These are phyloP conservation scores for Rhinocladiella mackenziei DNA, from an alignment of 2,329 filamentous ascomycete species.

Conservation along the genomic window DNA sequence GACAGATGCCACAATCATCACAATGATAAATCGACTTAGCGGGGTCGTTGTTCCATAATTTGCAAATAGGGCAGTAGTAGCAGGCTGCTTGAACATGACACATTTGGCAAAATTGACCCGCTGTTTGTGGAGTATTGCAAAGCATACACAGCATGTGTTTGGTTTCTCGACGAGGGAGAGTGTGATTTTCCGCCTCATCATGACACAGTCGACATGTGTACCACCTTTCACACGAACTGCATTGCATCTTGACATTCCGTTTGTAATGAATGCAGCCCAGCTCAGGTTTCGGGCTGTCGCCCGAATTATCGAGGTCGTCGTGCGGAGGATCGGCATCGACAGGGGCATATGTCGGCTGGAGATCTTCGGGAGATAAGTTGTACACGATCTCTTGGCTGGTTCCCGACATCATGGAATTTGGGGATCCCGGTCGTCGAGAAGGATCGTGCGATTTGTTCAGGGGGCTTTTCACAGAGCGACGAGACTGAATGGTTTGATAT, in stretches of 20 bases:
- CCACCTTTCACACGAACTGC: constrained; percentile 83
- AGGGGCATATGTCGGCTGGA: constrained; percentile 64
- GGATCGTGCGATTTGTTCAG: constrained; percentile 23
- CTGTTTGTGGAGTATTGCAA: constrained; percentile 78
- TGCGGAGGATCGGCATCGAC: constrained; percentile 30
- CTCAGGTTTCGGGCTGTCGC: constrained; percentile 49
- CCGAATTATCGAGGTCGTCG: constrained; percentile 33
- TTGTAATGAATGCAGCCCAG: constrained; percentile 91
- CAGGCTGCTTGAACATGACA: constrained; percentile 76
- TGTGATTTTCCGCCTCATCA: constrained; percentile 74
- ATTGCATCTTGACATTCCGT: constrained; percentile 93
- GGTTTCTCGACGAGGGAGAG: constrained; percentile 74
- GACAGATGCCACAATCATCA: constrained; percentile 90
- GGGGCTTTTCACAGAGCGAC: constrained; percentile 30
- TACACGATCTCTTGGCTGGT: constrained; percentile 34
- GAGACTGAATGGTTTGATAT: constrained; percentile 48
- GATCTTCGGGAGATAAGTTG: constrained; percentile 51
- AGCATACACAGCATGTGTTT: constrained; percentile 98
- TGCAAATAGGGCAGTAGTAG: constrained; percentile 93
- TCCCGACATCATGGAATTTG: constrained; percentile 34
- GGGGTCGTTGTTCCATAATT: constrained; percentile 92
- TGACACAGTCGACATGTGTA: constrained; percentile 95
- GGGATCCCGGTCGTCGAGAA: constrained; percentile 32
- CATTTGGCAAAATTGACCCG: constrained; percentile 69
- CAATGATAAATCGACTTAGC: constrained; percentile 95